Percentiles rank a stretch among this genome's conserved stretches.
Conservation (phyloP, 2,329 filamentous ascomycete genomes). For the Hypoxylon sp. region DNA sequence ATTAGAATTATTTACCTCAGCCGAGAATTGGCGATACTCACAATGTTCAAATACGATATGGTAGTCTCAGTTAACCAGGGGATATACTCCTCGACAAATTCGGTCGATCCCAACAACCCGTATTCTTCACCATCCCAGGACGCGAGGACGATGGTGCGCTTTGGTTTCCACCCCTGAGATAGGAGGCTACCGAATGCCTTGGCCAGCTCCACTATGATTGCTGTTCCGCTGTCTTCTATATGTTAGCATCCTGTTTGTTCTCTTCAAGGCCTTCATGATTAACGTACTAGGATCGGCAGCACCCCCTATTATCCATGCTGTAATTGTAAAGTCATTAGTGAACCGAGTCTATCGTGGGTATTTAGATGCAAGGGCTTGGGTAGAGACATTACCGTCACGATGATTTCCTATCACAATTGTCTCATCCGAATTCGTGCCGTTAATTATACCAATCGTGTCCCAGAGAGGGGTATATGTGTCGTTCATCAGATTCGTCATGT, state of each 20-base stretch:
- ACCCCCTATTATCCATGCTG: conserved; percentile 81
- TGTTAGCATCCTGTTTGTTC: background rate
- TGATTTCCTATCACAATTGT: conserved; percentile 83
- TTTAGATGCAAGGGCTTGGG: background rate
- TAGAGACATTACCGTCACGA: conserved; percentile 60
- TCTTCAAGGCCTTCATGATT: background rate
- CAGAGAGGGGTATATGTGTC: conserved; percentile 75
- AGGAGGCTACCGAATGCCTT: conserved; percentile 75
- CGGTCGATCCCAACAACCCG: conserved; percentile 79
- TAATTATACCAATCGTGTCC: conserved; percentile 83
- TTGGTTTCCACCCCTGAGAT: conserved; percentile 79
- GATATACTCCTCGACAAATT: conserved; percentile 86
- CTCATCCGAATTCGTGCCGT: conserved; percentile 77
- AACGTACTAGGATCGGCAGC: conserved; percentile 73
- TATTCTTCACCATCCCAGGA: conserved; percentile 80
- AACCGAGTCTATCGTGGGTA: background rate
- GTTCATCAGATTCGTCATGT: conserved; percentile 72
- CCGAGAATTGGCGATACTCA: background rate
- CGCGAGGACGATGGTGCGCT: conserved; percentile 80
- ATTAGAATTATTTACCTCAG: background rate
- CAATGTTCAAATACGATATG: conserved; percentile 80
- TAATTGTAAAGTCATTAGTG: background rate
- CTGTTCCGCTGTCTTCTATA: conserved; percentile 70
- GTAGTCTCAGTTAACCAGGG: conserved; percentile 76
- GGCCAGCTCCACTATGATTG: conserved; percentile 77